phyloP scores from a whole-genome alignment of 2,329 filamentous ascomycete genomes.

The Colletotrichum sp. region DNA sequence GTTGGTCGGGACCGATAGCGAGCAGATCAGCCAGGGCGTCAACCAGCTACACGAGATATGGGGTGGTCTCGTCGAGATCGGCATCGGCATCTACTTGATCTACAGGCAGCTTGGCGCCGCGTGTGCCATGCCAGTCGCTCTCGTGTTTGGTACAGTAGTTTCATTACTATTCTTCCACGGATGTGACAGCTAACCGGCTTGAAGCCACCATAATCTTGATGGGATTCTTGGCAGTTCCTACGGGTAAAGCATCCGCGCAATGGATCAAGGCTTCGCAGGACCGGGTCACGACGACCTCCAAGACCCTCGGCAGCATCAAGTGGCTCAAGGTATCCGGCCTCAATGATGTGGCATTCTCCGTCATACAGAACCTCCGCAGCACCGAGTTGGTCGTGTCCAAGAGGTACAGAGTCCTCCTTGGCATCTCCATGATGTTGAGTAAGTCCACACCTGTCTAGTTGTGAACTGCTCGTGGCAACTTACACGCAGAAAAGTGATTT shows the following conservation, averaged over 20 bases:
- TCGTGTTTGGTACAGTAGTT: conserved; percentile 44
- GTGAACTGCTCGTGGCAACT: neutral
- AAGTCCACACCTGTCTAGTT: neutral
- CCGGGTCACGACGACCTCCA: conserved; percentile 51
- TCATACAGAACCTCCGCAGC: conserved; percentile 23
- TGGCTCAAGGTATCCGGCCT: conserved; percentile 55
- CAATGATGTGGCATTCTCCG: conserved; percentile 37
- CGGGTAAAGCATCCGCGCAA: conserved; percentile 37
- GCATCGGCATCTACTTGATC: conserved; percentile 30
- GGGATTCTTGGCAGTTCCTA: conserved; percentile 28
- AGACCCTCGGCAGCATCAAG: conserved; percentile 54
- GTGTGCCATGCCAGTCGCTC: conserved; percentile 44
- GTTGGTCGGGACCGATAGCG: conserved; percentile 30
- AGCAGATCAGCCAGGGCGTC: conserved; percentile 27
- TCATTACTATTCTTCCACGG: conserved; percentile 8
- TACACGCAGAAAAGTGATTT: conserved; percentile 8
- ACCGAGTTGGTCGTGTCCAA: conserved; percentile 26
- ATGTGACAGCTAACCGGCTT: neutral
- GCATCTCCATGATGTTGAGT: conserved; percentile 20
- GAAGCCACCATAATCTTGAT: conserved; percentile 35
- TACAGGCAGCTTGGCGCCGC: conserved; percentile 42
- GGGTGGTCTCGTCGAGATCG: conserved; percentile 28
- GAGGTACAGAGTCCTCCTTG: conserved; percentile 25
- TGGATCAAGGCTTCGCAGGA: conserved; percentile 57
- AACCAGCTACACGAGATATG: conserved; percentile 26